These are phyloP conservation scores for Thuja plicata DNA, from an alignment of 83 land plant species.

Conservation along the genomic window DNA sequence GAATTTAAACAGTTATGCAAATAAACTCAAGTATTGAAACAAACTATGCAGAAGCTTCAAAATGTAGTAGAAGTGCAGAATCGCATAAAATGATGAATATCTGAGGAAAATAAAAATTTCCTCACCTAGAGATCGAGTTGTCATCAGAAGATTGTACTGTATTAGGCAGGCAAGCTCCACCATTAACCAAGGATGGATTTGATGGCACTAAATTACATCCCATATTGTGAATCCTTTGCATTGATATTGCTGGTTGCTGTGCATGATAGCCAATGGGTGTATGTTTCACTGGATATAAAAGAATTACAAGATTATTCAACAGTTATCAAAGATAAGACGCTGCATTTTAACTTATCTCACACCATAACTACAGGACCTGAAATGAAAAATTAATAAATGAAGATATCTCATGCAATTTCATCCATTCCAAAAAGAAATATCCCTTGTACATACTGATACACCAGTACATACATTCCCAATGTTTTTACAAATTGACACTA, in stretches of 20 bases:
- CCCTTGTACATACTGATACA: background rate
- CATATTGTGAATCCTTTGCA: constrained; percentile 3
- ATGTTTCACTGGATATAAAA: constrained; percentile 14
- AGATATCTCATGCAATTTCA: background rate
- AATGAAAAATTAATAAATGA: background rate
- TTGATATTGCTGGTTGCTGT: constrained; percentile 8
- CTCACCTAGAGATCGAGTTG: constrained; percentile 7
- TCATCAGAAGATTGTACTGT: constrained; percentile 12
- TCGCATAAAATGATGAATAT: too few species aligned
- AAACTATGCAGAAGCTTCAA: background rate
- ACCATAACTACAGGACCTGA: background rate
- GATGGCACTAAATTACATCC: constrained; percentile 20
- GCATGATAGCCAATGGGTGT: background rate
- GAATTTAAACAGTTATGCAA: background rate
- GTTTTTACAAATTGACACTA: background rate
- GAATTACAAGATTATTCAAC: background rate
- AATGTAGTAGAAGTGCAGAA: background rate
- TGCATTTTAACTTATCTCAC: background rate
- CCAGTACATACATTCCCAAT: background rate
- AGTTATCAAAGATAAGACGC: background rate
- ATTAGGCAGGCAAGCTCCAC: constrained; percentile 14
- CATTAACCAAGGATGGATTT: constrained; percentile 21
- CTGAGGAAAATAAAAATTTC: too few species aligned
- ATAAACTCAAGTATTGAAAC: background rate
- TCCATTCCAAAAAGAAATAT: background rate